Conservation (phyloP, 2,329 filamentous ascomycete genomes). For the Pleoardoris graminearum region DNA sequence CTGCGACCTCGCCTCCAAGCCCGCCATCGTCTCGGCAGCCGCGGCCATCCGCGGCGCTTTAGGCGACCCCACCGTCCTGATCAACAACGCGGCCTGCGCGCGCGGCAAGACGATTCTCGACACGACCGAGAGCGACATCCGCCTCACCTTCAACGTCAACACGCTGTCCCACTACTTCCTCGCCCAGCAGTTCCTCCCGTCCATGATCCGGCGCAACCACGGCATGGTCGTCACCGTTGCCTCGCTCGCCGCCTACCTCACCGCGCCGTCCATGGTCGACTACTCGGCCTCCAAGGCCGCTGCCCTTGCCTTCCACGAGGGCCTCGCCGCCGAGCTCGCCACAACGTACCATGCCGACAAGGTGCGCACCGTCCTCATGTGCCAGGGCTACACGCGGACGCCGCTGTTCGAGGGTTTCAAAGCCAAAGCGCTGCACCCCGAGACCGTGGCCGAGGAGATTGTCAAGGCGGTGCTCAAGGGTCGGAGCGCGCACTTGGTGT, state of each 20-base stretch:
- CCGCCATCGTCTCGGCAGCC: slow-evolving; percentile 58
- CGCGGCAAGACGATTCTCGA: slow-evolving; percentile 65
- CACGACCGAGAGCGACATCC: slow-evolving; percentile 60
- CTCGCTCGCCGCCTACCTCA: slow-evolving; percentile 63
- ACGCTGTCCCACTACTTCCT: slow-evolving; percentile 68
- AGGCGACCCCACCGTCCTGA: slow-evolving; percentile 69
- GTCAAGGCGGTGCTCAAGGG: slow-evolving; percentile 63
- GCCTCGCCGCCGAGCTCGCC: slow-evolving; percentile 44
- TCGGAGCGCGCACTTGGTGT: slow-evolving; percentile 59
- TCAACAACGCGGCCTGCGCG: slow-evolving; percentile 72
- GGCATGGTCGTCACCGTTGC: slow-evolving; percentile 75
- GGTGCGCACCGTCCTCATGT: slow-evolving; percentile 68
- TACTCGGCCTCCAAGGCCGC: slow-evolving; percentile 70
- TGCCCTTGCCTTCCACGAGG: slow-evolving; percentile 70
- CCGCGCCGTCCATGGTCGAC: slow-evolving; percentile 67
- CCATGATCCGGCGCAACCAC: slow-evolving; percentile 66
- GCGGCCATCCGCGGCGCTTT: slow-evolving; percentile 58
- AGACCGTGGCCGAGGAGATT: slow-evolving; percentile 67
- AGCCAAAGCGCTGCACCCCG: slow-evolving; percentile 59
- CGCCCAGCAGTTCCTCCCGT: slow-evolving; percentile 68
- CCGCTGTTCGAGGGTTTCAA: slow-evolving; percentile 62
- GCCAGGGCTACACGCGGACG: slow-evolving; percentile 65
- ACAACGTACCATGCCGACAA: slow-evolving; percentile 64
- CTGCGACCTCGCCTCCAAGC: slow-evolving; percentile 68
- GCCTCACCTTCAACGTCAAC: slow-evolving; percentile 73